Conservation (phyloP, 139 green algal species). For the Micractinium conductrix region DNA sequence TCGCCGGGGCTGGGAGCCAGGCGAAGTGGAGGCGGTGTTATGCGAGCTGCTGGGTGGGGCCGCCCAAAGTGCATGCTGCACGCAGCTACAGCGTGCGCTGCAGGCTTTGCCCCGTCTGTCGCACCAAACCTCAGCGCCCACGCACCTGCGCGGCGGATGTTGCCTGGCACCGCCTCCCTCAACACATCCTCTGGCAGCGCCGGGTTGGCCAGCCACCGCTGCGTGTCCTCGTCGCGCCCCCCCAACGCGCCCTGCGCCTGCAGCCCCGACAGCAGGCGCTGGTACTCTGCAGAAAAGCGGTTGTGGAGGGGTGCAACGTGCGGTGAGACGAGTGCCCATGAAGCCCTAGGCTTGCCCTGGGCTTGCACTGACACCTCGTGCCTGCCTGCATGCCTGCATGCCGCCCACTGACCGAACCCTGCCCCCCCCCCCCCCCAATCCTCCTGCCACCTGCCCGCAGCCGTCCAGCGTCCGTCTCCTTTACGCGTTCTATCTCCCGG, state of each 20-base stretch:
- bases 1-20: not conserved
- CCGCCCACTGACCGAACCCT: no score
- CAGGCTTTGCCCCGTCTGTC: not conserved
- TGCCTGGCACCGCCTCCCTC: constrained; percentile 87
- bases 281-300: no score
- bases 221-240: not conserved
- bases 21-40: not conserved
- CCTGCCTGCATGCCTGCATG: no score
- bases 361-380: no score
- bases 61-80: not conserved
- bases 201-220: constrained; percentile 86
- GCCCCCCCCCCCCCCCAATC: no score
- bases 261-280: constrained; percentile 61
- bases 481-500: constrained; percentile 63
- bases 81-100: no score
- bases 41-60: not conserved
- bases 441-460: no score
- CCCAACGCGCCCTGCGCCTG: constrained; percentile 20
- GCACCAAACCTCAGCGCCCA: not conserved
- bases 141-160: constrained; percentile 85
- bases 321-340: no score
- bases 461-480: constrained; percentile 74
- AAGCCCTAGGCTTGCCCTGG: no score
- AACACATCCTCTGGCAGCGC: constrained; percentile 90
- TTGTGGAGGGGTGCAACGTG: no score